These are phyloP conservation scores for Coniochaeta sp. DNA, from an alignment of 2,329 filamentous ascomycete genomes.

Conservation along the genomic window DNA sequence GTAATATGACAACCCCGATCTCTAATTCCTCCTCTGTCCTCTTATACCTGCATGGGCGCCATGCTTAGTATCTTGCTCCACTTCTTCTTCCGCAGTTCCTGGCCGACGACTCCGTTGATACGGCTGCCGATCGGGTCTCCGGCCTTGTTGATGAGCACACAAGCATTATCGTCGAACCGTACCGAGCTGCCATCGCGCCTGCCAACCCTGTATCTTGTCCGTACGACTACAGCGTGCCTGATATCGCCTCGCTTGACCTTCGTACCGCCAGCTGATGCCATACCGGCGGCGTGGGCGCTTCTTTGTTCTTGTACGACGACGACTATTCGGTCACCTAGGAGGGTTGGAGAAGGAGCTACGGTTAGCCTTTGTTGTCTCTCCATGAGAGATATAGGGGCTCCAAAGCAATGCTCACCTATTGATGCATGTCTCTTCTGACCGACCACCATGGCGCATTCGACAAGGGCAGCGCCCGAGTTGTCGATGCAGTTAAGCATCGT, in stretches of 20 bases:
- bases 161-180: constrained; percentile 95
- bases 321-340: constrained; percentile 84
- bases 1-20: not conserved
- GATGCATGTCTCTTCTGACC: constrained; percentile 83
- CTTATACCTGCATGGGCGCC: constrained; percentile 63
- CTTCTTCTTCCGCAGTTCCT: constrained; percentile 82
- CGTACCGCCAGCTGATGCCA: constrained; percentile 68
- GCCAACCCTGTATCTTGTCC: constrained; percentile 81
- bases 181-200: constrained; percentile 84
- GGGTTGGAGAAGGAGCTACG: not conserved
- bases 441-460: constrained; percentile 91
- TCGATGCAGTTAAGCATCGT: constrained; percentile 99
- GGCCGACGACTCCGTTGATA: constrained; percentile 85
- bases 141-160: constrained; percentile 92
- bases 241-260: constrained; percentile 97
- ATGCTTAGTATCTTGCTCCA: constrained; percentile 98
- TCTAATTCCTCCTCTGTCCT: not conserved
- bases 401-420: constrained; percentile 61
- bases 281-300: constrained; percentile 64
- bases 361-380: not conserved
- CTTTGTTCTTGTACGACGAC: constrained; percentile 97
- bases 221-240: constrained; percentile 89
- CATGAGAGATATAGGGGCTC: too few species aligned
- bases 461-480: constrained; percentile 95
- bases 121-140: constrained; percentile 92